A percentile compares a stretch with the other conserved stretches of the same genome.
Evolutionary conservation across 2,329 filamentous ascomycete genomes (phyloP).

Genomic region (Daldinia sp.): DNA sequence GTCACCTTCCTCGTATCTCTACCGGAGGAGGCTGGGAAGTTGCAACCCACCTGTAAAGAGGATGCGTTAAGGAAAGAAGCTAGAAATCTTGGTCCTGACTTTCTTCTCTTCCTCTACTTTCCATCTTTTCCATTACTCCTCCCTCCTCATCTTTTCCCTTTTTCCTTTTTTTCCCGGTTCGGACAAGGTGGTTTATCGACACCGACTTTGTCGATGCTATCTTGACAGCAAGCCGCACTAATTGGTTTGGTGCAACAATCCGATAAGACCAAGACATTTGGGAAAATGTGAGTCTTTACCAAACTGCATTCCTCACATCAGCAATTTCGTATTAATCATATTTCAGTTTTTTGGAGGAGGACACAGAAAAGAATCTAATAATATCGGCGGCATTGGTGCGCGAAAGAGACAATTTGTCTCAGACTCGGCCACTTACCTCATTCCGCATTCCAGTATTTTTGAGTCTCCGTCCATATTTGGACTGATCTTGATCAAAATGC

Average conservation of each 20-base stretch:
- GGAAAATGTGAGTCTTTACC: slow-evolving; percentile 27
- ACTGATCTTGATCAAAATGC: slow-evolving; percentile 52
- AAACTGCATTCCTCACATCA: slow-evolving; percentile 30
- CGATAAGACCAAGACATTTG: slow-evolving; percentile 32
- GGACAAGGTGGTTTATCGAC: slow-evolving; percentile 19
- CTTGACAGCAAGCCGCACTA: slow-evolving; percentile 15
- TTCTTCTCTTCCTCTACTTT: slow-evolving; percentile 29
- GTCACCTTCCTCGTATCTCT: slow-evolving; percentile 41
- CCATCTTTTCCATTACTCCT: slow-evolving; percentile 23
- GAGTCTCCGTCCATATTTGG: slow-evolving; percentile 23
- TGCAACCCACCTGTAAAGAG: slow-evolving; percentile 40
- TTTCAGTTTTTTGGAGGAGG: slow-evolving; percentile 32
- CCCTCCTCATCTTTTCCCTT: slow-evolving; percentile 11
- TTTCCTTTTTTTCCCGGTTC: slow-evolving; percentile 9
- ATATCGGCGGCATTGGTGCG: slow-evolving; percentile 21
- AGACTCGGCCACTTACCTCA: slow-evolving; percentile 30
- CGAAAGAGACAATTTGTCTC: slow-evolving; percentile 27
- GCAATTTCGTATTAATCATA: slow-evolving; percentile 22
- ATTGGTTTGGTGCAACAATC: slow-evolving; percentile 28
- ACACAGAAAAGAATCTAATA: slow-evolving; percentile 23
- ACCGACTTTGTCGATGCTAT: slow-evolving; percentile 25
- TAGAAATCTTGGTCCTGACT: slow-evolving; percentile 30
- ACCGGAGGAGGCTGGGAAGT: slow-evolving; percentile 48
- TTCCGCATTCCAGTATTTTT: slow-evolving; percentile 38
- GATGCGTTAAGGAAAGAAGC: slow-evolving; percentile 45